Conservation (phyloP, 2,329 filamentous ascomycete genomes). For the Diaporthe aspalathi region DNA sequence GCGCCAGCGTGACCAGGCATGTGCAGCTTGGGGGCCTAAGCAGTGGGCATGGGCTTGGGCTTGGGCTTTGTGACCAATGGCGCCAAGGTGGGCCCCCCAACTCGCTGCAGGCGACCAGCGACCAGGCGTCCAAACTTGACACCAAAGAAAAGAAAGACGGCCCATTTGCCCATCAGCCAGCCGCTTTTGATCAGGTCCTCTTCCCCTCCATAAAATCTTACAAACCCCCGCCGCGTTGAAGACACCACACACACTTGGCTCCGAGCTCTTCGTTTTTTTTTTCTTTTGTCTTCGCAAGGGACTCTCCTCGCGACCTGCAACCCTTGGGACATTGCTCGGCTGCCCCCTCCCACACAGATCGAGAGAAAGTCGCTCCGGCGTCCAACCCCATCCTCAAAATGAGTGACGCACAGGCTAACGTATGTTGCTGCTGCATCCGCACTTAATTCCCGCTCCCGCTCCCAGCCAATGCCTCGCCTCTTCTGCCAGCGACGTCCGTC, state of each 20-base stretch:
- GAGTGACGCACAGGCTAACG: slow-evolving; percentile 83
- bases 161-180: slow-evolving; percentile 23
- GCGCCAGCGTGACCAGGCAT: no score
- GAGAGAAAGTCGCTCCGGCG: slow-evolving; percentile 40
- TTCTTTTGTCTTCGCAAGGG: slow-evolving; percentile 28
- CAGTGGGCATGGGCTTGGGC: no score
- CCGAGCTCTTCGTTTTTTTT: slow-evolving; percentile 27
- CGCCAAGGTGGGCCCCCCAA: slow-evolving; percentile 21
- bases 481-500: not conserved
- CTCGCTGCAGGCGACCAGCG: slow-evolving; percentile 7
- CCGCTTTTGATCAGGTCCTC: slow-evolving; percentile 6
- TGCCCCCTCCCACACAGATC: slow-evolving; percentile 21
- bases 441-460: not conserved
- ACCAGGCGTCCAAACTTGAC: slow-evolving; percentile 14
- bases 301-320: not conserved
- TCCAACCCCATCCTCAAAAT: slow-evolving; percentile 68
- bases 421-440: slow-evolving; percentile 20
- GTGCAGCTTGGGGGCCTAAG: slow-evolving; percentile 12
- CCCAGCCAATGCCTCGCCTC: not conserved
- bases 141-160: slow-evolving; percentile 19
- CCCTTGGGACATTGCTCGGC: slow-evolving; percentile 24
- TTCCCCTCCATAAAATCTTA: slow-evolving; percentile 37
- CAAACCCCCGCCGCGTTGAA: slow-evolving; percentile 36
- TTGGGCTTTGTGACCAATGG: slow-evolving; percentile 29
- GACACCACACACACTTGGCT: slow-evolving; percentile 16